Conservation (phyloP, 306 rosid species). For the Calophaca sinica region DNA sequence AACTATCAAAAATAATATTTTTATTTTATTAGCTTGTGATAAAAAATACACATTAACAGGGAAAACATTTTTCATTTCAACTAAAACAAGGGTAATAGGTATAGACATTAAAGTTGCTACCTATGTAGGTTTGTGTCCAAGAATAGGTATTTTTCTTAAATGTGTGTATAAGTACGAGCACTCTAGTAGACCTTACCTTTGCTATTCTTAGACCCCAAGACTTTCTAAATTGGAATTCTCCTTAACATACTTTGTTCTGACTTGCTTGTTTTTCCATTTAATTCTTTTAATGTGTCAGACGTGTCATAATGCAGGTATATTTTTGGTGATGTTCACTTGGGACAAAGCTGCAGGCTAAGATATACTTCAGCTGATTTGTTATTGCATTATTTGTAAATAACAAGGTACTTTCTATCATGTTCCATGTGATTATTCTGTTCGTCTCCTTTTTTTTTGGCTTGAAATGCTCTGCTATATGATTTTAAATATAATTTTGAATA, state of each 20-base stretch:
- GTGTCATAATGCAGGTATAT: slow-evolving; percentile 66
- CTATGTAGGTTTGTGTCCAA: slow-evolving; percentile 2
- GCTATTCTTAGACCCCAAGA: neutral
- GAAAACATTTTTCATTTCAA: neutral
- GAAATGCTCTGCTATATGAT: slow-evolving; percentile 8
- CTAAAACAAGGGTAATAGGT: neutral
- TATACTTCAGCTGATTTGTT: slow-evolving; percentile 63
- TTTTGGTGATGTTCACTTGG: slow-evolving; percentile 98
- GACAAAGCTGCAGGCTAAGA: slow-evolving; percentile 97
- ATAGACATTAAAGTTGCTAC: neutral
- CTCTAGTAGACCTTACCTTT: neutral
- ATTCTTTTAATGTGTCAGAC: slow-evolving; percentile 26
- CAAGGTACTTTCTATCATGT: slow-evolving; percentile 55
- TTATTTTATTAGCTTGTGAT: neutral
- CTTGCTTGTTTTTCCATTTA: neutral
- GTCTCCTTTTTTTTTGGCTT: neutral
- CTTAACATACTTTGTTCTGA: neutral
- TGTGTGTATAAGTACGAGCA: neutral
- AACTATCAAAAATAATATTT: neutral
- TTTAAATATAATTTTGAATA: neutral
- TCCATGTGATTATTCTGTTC: slow-evolving; percentile 22
- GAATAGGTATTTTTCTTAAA: neutral
- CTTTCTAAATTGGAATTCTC: slow-evolving; percentile 9
- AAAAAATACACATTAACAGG: neutral
- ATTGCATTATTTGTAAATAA: slow-evolving; percentile 71